A percentile compares a stretch with the other conserved stretches of the same genome.
Conservation (phyloP, 257 asterid species). For the Leonotis leonurus region DNA sequence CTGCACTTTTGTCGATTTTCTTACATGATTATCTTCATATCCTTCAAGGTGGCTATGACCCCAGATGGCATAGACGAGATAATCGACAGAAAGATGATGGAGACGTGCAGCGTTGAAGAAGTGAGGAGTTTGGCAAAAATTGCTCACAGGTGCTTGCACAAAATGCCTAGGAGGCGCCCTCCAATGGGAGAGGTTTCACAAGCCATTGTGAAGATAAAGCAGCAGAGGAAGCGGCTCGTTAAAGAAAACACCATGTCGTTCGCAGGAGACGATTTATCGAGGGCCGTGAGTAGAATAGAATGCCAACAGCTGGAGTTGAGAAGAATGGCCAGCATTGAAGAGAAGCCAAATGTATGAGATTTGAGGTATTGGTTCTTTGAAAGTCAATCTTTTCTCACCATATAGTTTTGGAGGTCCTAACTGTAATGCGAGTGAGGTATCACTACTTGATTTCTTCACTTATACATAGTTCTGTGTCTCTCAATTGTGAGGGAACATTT, state of each 20-base stretch:
- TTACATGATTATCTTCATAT: neutral
- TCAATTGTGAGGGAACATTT: neutral
- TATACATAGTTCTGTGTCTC: neutral
- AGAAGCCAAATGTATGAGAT: slow-evolving; percentile 27
- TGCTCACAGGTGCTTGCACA: slow-evolving; percentile 69
- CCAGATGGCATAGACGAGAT: slow-evolving; percentile 87
- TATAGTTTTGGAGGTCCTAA: slow-evolving; percentile 1
- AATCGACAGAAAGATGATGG: slow-evolving; percentile 66
- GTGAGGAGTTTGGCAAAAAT: slow-evolving; percentile 64
- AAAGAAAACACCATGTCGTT: slow-evolving; percentile 68
- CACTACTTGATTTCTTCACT: neutral
- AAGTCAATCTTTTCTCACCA: neutral
- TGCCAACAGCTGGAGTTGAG: slow-evolving; percentile 64
- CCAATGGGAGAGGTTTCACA: slow-evolving; percentile 74
- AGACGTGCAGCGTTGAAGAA: slow-evolving; percentile 61
- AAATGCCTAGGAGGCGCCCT: slow-evolving; percentile 68
- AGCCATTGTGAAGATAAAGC: slow-evolving; percentile 64
- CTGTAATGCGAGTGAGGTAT: too few relatives aligned
- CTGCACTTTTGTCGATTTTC: neutral
- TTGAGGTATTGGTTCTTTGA: slow-evolving; percentile 1
- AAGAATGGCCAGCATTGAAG: slow-evolving; percentile 46
- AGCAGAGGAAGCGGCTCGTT: slow-evolving; percentile 33
- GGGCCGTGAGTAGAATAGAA: slow-evolving; percentile 59
- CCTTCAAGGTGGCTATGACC: slow-evolving; percentile 73
- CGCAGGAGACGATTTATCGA: slow-evolving; percentile 51